Evolutionary conservation across 768 basidiomycete genomes (phyloP), one percentile per base, ranked within the genome.

Genomic region (Rhodotorula babjevae): DNA sequence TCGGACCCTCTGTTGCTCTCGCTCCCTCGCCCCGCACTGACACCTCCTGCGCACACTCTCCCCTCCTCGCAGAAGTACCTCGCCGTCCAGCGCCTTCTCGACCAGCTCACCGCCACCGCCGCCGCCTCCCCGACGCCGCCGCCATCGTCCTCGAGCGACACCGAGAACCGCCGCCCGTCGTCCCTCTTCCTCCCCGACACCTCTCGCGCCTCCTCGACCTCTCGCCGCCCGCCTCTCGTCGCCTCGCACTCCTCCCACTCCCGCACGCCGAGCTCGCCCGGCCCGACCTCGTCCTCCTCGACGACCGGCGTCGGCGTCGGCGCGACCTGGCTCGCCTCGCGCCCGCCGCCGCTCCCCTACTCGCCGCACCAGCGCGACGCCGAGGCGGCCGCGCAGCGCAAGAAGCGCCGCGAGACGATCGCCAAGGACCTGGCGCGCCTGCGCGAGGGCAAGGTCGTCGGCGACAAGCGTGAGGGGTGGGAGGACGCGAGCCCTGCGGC

Each of bases 361-460:
- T 72, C 70, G 18, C 74, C 74, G 7, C 70, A 69, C 23, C 72
- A 73, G 36, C 61, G 59, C 36, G 56, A 52, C 5, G 56, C 52
- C 15, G 56, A 69, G 50, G 55, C 60, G 46, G 21, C 44, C 14
- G 47, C 63, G 33, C 61, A 58, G 52, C 61, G 73, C 42, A 76
- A 72, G 55, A 33, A 29, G 36, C 63, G 77, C 25, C 46, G 77
- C 33, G 61, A 72, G 56, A 78, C 77, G 47, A 71, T 73, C 60
- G 77, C 75, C 29, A 61, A 68, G 33, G 77, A 78, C 23, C 31
- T 78, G 25, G 72, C 44, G 63, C 62, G 40, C 29, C 49, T 78
- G n/a, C 60, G 60, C 59, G 42, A 61, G 61, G 31, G 36, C 25
- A 61, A 55, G 42, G 67, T 50, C 2, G 77, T 74, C 18, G 77